phyloP scores from a whole-genome alignment of 169 alveolate genomes.

The Condylostoma magnum region DNA sequence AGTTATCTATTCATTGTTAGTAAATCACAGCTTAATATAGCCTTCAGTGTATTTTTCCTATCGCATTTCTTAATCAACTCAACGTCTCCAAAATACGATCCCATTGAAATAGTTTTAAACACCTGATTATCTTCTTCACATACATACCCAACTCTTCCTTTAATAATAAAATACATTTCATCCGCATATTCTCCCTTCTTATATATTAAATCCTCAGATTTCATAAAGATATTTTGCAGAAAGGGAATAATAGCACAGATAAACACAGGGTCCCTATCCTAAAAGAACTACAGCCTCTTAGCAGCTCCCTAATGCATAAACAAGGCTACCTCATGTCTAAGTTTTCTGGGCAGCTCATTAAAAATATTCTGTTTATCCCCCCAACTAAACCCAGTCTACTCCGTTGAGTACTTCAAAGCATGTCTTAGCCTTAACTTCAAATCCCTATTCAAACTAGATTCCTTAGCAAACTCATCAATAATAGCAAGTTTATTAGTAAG shows the following conservation, averaged over 20 bases:
- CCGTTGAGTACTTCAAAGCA: constrained; percentile 23
- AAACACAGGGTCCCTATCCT: constrained; percentile 34
- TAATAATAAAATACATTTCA: background rate
- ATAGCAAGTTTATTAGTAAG: constrained; percentile 33
- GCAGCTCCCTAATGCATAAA: constrained; percentile 43
- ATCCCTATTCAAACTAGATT: constrained; percentile 21
- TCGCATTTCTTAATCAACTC: constrained; percentile 4
- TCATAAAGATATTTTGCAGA: background rate
- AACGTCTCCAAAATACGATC: constrained; percentile 16
- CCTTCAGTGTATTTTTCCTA: background rate
- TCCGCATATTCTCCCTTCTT: constrained; percentile 6
- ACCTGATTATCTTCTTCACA: constrained; percentile 22
- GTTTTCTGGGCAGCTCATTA: constrained; percentile 47
- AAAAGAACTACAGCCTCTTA: constrained; percentile 29
- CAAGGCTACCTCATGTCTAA: constrained; percentile 40
- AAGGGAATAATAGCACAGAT: constrained; percentile 18
- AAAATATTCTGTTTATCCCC: constrained; percentile 25
- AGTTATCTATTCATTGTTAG: background rate
- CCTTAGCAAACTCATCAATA: constrained; percentile 33
- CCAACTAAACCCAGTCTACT: constrained; percentile 19
- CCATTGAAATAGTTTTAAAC: constrained; percentile 32
- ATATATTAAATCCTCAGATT: background rate
- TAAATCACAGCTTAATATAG: background rate
- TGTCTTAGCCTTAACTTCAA: constrained; percentile 3
- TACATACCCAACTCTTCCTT: constrained; percentile 9